phyloP scores from a whole-genome alignment of 768 basidiomycete genomes.

The Mycena galericulata region DNA sequence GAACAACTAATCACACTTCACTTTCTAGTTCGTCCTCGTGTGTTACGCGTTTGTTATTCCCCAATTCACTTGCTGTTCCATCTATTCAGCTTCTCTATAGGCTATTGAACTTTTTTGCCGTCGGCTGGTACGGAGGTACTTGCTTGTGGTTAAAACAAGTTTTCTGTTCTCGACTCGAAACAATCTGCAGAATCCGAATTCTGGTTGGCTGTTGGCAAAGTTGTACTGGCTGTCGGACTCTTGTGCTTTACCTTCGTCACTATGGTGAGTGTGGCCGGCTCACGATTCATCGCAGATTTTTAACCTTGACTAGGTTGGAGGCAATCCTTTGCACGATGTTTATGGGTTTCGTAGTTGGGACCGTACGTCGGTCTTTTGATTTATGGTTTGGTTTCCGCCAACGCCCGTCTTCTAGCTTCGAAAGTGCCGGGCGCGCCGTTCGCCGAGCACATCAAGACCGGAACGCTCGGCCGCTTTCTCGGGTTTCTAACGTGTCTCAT shows the following conservation, averaged over 20 bases:
- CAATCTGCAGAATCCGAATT: slow-evolving; percentile 61
- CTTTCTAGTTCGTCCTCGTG: slow-evolving; percentile 51
- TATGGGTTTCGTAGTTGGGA: slow-evolving; percentile 70
- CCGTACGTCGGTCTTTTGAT: slow-evolving; percentile 44
- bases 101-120: slow-evolving; percentile 60
- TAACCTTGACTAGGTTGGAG: slow-evolving; percentile 50
- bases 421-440: slow-evolving; percentile 65
- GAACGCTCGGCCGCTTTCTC: slow-evolving; percentile 68
- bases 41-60: slow-evolving; percentile 52
- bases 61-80: not conserved
- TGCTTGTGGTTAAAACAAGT: not conserved
- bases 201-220: slow-evolving; percentile 66
- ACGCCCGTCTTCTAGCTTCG: slow-evolving; percentile 45
- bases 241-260: slow-evolving; percentile 67
- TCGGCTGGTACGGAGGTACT: slow-evolving; percentile 62
- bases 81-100: slow-evolving; percentile 41
- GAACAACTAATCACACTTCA: not conserved
- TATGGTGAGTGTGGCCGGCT: slow-evolving; percentile 48
- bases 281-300: too few relatives aligned
- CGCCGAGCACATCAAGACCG: slow-evolving; percentile 65
- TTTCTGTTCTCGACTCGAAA: not conserved
- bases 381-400: not conserved
- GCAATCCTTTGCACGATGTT: slow-evolving; percentile 64
- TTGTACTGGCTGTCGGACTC: slow-evolving; percentile 59
- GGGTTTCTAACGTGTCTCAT: slow-evolving; percentile 74